phyloP scores from a whole-genome alignment of 116 monocot species.

The Iris pallida region DNA sequence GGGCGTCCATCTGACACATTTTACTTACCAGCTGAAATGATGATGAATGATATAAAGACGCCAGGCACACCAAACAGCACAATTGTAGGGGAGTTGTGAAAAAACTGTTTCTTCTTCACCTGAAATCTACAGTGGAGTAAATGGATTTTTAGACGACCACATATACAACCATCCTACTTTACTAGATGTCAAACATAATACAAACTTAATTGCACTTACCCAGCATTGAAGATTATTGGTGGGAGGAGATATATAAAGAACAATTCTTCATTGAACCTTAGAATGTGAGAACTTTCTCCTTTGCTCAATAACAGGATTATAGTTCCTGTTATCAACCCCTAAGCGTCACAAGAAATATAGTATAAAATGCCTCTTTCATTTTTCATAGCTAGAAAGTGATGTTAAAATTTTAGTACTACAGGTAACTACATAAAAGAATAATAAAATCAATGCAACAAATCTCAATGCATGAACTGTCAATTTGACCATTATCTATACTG shows the following conservation, averaged over 20 bases:
- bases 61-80: conserved; percentile 67
- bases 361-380: no score
- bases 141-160: neutral
- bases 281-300: conserved; percentile 71
- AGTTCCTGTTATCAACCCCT: conserved; percentile 59
- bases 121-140: conserved; percentile 49
- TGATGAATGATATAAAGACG: conserved; percentile 54
- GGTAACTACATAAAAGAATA: no score
- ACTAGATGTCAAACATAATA: neutral
- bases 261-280: conserved; percentile 69
- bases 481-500: no score
- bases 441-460: no score
- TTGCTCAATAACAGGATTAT: conserved; percentile 58
- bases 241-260: conserved; percentile 86
- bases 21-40: conserved; percentile 61
- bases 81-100: conserved; percentile 66
- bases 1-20: neutral
- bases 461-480: no score
- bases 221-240: conserved; percentile 90
- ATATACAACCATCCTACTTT: neutral
- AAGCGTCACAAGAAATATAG: neutral
- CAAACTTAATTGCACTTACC: conserved; percentile 30
- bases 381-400: no score
- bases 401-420: no score
- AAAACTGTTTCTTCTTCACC: conserved; percentile 84